Percentiles rank a stretch among this genome's conserved stretches.
Conservation (phyloP, 2,329 filamentous ascomycete species). For the Pestalotiopsis sp. region DNA sequence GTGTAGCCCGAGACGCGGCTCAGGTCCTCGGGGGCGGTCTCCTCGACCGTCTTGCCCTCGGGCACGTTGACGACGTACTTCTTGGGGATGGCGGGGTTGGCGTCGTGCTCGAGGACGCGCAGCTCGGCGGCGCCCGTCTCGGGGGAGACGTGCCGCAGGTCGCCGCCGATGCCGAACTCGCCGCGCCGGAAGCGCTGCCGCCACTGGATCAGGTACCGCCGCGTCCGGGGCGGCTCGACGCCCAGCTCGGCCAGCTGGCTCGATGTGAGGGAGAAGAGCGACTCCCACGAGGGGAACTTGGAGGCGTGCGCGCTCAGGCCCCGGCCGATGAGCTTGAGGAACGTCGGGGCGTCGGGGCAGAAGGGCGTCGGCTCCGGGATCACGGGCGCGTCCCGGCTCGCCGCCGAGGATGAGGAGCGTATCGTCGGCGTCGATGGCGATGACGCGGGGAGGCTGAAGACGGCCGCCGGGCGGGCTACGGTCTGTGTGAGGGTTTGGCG, state of each 20-base stretch:
- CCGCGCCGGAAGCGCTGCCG: conserved; percentile 81
- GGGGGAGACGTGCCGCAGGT: conserved; percentile 68
- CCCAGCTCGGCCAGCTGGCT: conserved; percentile 80
- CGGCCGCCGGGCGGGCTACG: conserved; percentile 22
- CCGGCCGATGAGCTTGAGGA: conserved; percentile 89
- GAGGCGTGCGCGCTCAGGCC: conserved; percentile 77
- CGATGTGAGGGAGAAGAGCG: conserved; percentile 81
- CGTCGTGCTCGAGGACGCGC: conserved; percentile 45
- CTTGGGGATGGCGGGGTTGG: conserved; percentile 42
- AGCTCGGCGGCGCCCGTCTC: conserved; percentile 52
- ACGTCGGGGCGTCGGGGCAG: conserved; percentile 81
- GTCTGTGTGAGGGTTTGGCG: conserved; percentile 25
- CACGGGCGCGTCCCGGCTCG: conserved; percentile 16
- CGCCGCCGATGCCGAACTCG: conserved; percentile 78
- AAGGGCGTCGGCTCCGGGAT: conserved; percentile 78
- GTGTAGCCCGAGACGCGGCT: conserved; percentile 65
- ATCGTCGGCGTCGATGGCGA: conserved; percentile 34
- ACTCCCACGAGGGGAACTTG: conserved; percentile 90
- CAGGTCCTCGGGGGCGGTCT: conserved; percentile 38
- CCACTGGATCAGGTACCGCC: conserved; percentile 86
- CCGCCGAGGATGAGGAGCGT: conserved; percentile 33
- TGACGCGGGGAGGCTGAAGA: conserved; percentile 22
- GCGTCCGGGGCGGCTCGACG: conserved; percentile 79
- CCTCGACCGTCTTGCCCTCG: conserved; percentile 40
- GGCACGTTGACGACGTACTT: conserved; percentile 60